Conservation (phyloP, 352 stramenopile genomes). For the Phytopythium oedochilum region DNA sequence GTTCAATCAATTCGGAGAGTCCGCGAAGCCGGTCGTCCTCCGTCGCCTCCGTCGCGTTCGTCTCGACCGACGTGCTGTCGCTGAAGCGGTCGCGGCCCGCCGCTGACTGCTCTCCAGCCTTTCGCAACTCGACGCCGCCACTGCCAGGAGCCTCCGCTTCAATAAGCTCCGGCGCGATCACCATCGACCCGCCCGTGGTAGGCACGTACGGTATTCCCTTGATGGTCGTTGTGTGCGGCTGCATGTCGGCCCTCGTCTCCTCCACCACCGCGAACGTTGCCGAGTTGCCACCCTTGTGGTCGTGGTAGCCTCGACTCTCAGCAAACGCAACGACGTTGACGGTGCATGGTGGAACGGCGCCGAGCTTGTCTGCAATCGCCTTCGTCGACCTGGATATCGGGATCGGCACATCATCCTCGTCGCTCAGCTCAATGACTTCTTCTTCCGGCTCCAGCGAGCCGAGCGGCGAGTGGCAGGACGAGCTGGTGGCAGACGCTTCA, state of each 20-base stretch:
- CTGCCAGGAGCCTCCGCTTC: not conserved
- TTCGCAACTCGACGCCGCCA: not conserved
- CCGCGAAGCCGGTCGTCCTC: slow-evolving; percentile 18
- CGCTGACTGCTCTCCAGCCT: not conserved
- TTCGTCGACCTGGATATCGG: not conserved
- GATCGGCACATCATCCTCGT: slow-evolving; percentile 21
- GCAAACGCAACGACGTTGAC: not conserved
- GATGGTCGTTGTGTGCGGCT: not conserved
- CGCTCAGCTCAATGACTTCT: slow-evolving; percentile 32
- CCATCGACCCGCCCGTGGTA: not conserved
- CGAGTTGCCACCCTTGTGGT: not conserved
- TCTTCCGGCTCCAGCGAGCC: slow-evolving; percentile 19
- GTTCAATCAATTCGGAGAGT: not conserved
- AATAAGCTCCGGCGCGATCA: not conserved
- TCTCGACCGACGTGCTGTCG: slow-evolving; percentile 12
- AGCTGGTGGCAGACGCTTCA: not conserved
- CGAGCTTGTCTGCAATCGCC: not conserved
- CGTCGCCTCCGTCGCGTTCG: slow-evolving; percentile 26
- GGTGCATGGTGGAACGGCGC: not conserved
- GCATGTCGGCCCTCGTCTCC: not conserved
- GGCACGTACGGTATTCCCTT: not conserved
- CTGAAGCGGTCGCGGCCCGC: not conserved
- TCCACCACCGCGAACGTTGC: not conserved
- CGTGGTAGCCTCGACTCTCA: not conserved
- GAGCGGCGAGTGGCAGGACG: not conserved